These are phyloP conservation scores for Teratosphaeriaceae sp. DNA, from an alignment of 2,329 filamentous ascomycete genomes.

Conservation along the genomic window DNA sequence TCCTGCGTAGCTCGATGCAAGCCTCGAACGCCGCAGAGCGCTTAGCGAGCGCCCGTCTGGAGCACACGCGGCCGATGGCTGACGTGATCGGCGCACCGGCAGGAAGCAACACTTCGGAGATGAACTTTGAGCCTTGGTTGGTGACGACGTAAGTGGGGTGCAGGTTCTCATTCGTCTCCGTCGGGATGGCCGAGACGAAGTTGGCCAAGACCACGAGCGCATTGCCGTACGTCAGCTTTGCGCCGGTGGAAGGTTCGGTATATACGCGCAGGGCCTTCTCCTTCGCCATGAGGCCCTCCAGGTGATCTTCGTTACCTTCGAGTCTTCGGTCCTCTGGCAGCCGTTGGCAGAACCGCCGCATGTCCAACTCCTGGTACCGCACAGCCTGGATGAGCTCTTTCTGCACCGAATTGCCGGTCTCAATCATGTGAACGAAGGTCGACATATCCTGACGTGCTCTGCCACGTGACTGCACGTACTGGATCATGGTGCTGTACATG, in stretches of 20 bases:
- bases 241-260: constrained; percentile 60
- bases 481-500: constrained; percentile 81
- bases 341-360: constrained; percentile 69
- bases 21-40: constrained; percentile 83
- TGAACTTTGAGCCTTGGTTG: constrained; percentile 51
- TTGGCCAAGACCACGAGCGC: constrained; percentile 65
- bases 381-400: constrained; percentile 52
- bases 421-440: constrained; percentile 77
- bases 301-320: constrained; percentile 50
- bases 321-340: constrained; percentile 70
- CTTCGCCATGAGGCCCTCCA: constrained; percentile 50
- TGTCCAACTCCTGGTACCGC: constrained; percentile 49
- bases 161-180: constrained; percentile 41
- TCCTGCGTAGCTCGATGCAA: constrained; percentile 62
- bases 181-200: constrained; percentile 64
- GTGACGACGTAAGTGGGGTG: constrained; percentile 57
- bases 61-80: constrained; percentile 55
- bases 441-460: constrained; percentile 74
- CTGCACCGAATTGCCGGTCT: constrained; percentile 61
- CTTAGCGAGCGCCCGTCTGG: constrained; percentile 72
- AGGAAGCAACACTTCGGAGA: constrained; percentile 75
- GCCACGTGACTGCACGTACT: constrained; percentile 89
- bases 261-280: constrained; percentile 46
- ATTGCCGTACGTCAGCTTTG: constrained; percentile 70
- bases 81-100: constrained; percentile 64